phyloP scores from a whole-genome alignment of 331 rosid genomes.

The Dryas integrifolia region DNA sequence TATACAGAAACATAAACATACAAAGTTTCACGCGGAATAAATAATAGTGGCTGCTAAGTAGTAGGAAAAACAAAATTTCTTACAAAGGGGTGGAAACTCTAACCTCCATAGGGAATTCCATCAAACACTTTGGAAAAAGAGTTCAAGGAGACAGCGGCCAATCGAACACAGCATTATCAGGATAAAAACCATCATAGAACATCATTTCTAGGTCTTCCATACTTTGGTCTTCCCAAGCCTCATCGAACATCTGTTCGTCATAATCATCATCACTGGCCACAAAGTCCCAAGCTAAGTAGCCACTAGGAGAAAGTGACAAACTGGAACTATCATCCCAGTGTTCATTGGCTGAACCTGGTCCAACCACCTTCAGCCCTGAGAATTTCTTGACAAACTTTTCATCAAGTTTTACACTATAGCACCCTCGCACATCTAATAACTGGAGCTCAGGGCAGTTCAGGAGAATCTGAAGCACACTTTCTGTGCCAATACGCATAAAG shows the following conservation, averaged over 20 bases:
- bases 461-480: constrained; percentile 15
- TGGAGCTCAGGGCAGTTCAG: constrained; percentile 25
- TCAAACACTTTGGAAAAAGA: neutral
- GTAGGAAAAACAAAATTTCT: neutral
- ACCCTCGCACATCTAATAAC: constrained; percentile 12
- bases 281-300: constrained; percentile 24
- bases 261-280: constrained; percentile 10
- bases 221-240: constrained; percentile 1
- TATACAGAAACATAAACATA: neutral
- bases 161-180: neutral
- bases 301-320: constrained; percentile 12
- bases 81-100: neutral
- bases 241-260: constrained; percentile 17
- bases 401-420: constrained; percentile 14
- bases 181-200: constrained; percentile 12
- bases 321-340: constrained; percentile 25
- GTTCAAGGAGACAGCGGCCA: constrained; percentile 16
- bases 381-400: constrained; percentile 8
- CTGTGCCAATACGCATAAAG: constrained; percentile 14
- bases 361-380: constrained; percentile 3
- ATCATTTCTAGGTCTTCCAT: constrained; percentile 16
- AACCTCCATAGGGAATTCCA: neutral
- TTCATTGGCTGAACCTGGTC: constrained; percentile 8
- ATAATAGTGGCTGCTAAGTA: neutral
- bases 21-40: neutral